Evolutionary conservation across 1,284 basidiomycete species (phyloP).

Genomic region (Apiotrichum domesticum): DNA sequence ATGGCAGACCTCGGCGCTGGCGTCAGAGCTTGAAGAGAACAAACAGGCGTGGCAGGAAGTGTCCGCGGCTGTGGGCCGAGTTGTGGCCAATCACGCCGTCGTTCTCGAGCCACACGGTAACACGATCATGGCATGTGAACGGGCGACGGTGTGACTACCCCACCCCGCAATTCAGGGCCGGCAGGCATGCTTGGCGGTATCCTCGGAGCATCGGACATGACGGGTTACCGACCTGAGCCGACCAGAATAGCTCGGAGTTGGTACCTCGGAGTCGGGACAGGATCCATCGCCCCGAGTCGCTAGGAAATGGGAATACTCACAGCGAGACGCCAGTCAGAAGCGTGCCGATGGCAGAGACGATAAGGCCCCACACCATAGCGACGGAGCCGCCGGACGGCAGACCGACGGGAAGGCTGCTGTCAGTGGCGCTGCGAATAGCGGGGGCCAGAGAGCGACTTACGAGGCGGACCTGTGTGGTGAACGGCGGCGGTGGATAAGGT

Average conservation of each 20-base stretch:
- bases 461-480: background rate
- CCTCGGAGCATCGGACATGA: too few relatives aligned
- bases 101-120: too few relatives aligned
- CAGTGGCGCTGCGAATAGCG: background rate
- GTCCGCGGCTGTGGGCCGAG: too few relatives aligned
- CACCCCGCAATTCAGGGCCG: too few relatives aligned
- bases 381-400: constrained; percentile 37
- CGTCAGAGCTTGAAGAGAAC: background rate
- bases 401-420: constrained; percentile 14
- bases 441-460: background rate
- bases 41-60: too few relatives aligned
- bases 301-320: constrained; percentile 1
- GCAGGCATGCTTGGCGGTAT: too few relatives aligned
- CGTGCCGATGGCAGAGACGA: constrained; percentile 28
- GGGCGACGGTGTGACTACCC: too few relatives aligned
- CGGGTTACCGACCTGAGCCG: too few relatives aligned
- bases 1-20: constrained; percentile 12
- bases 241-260: too few relatives aligned
- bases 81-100: too few relatives aligned
- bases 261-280: background rate
- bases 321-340: constrained; percentile 27
- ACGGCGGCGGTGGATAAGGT: background rate
- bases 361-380: constrained; percentile 38
- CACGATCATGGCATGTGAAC: too few relatives aligned
- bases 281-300: background rate